Base-by-base conservation (phyloP, 2,329 filamentous ascomycete genomes). In the Aspergillus pseudoglaucus region DNA sequence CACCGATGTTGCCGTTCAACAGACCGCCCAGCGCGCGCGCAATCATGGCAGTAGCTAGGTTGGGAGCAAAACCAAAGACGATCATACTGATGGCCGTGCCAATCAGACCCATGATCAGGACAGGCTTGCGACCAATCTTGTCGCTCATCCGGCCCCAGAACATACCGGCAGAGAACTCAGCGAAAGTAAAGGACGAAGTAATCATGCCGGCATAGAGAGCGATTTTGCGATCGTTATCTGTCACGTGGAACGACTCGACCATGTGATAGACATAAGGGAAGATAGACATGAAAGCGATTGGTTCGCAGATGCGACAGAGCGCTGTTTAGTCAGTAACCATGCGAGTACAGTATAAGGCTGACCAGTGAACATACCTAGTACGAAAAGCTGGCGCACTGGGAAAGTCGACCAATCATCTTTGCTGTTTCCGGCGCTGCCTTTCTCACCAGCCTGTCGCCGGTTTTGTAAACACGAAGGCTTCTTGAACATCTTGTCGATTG, bases 241-340 rank as follows among this genome's bases (percentile, higher is more conserved):
- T 88, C 64, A 95, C 84, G 61, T 87, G 77, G 71, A 97, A 97
- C 52, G 90, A 89, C 61, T 90, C 79, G 59, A 97, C 86, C 93
- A 98, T 97, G 75, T 87, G 91, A 75, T 95, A 97, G 59, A 95
- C 90, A 70, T 97, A 98, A 1, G 93, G 93, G 66, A 98, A 97
- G 59, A 97, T 96, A 46, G 90, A 96, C 89, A 96, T 97, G 77
- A 98, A 97, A 5, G 93, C 93, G 68, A 98, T 97, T 45, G 93
- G 93, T 68, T 98, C 93, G 76, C 90, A 96, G 75, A 98, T 91
- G 64, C 93, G 85, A 72, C 90, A 95, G 63, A 95, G 78, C 41
- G 90, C 46, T 44, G 56, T 18, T 12, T 47, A 59, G 56, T 56
- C 42, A 46, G 44, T 12, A 42, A 27, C n/a, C n/a, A 17, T 10